Base-by-base conservation (phyloP, 345 rosid species). In the Garcia nutans region DNA sequence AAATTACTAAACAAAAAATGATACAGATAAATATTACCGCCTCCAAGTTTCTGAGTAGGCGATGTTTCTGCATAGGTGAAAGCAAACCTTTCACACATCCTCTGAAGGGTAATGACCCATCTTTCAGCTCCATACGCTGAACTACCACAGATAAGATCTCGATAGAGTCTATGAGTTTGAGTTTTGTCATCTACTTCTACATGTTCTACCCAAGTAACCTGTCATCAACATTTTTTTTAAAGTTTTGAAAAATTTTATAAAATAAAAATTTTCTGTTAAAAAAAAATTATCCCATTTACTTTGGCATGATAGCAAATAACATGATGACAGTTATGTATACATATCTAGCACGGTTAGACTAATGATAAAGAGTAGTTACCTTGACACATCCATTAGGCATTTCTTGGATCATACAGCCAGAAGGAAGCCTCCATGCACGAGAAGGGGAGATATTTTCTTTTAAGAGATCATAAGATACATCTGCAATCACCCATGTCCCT, bases 121-220 rank as follows among this genome's bases (percentile, higher is more conserved):
- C 90, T 87, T 59, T 84, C 80, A 5, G 97, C 92, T 23, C 94
- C 93, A 49, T 85, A 93, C 0, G 89, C 97, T 42, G 77, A 72
- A 24, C 77, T 67, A 2, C 76, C 71, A 19, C 83, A 37, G 13
- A 88, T 57, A 33, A 89, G 76, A 41, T 88, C 92, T 70, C 84
- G 73, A 68, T 84, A 93, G 22, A 90, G 88, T 41, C 83, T 66
- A 69, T 90, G 91, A 24, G 89, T 76, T 57, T 80, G 86, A 55
- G 69, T 50, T 80, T 73, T 87, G 0, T 90, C 90, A 55, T 88
- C 91, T 10, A 86, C 95, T 76, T 91, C 93, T 59, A 89, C 93
- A 76, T 93, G 97, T 64, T 92, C 98, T 3, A 93, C 81, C 97
- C 97, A 93, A 10, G 82, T 89, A 26, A 93, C 89, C 98, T 93